phyloP scores from a whole-genome alignment of 2,329 filamentous ascomycete genomes.

The Seiridium unicorne region DNA sequence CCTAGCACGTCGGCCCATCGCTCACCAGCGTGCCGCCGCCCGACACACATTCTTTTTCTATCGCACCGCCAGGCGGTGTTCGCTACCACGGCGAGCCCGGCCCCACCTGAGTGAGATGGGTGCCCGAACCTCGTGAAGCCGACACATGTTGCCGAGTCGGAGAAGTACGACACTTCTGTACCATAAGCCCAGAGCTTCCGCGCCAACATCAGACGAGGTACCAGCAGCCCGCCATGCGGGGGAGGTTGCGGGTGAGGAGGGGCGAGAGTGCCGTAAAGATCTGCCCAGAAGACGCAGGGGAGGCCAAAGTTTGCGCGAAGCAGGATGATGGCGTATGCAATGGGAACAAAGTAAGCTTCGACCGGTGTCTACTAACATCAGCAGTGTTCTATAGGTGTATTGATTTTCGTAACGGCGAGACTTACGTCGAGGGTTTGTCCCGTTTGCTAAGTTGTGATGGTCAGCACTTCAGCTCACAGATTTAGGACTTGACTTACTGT shows the following conservation, averaged over 20 bases:
- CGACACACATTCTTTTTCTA: conserved; percentile 61
- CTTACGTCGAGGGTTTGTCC: conserved; percentile 5
- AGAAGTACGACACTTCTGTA: conserved; percentile 60
- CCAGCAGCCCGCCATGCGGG: conserved; percentile 34
- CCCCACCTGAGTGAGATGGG: conserved; percentile 34
- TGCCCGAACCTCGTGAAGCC: conserved; percentile 52
- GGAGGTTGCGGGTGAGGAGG: conserved; percentile 33
- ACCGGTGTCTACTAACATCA: conserved; percentile 49
- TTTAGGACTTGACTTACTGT: background rate
- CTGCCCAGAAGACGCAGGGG: conserved; percentile 69
- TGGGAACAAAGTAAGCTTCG: conserved; percentile 64
- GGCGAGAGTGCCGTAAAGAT: conserved; percentile 53
- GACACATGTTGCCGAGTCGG: conserved; percentile 53
- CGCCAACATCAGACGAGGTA: conserved; percentile 59
- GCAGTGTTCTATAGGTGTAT: background rate
- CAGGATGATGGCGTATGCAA: conserved; percentile 71
- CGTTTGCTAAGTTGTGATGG: conserved; percentile 38
- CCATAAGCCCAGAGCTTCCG: conserved; percentile 68
- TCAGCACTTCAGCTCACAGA: conserved; percentile 47
- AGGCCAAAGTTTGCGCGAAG: conserved; percentile 54
- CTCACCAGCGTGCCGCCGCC: conserved; percentile 55
- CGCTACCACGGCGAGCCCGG: conserved; percentile 54
- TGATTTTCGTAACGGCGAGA: background rate
- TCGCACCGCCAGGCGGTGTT: conserved; percentile 19
- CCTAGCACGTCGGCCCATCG: conserved; percentile 61